Percentiles rank a stretch among this genome's conserved stretches.
These are phyloP conservation scores for Rhodotorula glutinis DNA, from an alignment of 1,284 basidiomycete genomes.

Conservation along the genomic window DNA sequence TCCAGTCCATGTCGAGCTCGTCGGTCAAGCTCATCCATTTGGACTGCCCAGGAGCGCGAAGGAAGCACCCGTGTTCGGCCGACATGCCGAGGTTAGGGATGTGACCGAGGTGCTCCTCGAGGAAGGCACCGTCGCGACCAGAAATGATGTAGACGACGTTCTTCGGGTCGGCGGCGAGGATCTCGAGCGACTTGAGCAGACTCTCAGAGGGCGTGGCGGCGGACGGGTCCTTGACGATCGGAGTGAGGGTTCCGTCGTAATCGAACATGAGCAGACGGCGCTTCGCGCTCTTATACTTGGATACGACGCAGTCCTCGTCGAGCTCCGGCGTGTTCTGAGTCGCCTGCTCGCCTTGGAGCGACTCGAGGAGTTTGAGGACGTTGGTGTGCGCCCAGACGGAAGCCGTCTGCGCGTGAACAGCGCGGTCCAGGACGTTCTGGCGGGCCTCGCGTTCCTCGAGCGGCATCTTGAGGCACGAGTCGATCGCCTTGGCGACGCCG, in stretches of 20 bases:
- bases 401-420: conserved; percentile 89
- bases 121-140: conserved; percentile 88
- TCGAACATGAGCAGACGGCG: conserved; percentile 93
- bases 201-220: conserved; percentile 77
- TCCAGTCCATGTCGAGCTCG: conserved; percentile 95
- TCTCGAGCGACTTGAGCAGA: conserved; percentile 70
- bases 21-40: conserved; percentile 87
- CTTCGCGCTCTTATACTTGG: conserved; percentile 66
- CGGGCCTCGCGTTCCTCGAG: conserved; percentile 69
- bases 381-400: conserved; percentile 94
- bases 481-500: conserved; percentile 90
- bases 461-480: conserved; percentile 79
- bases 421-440: conserved; percentile 75
- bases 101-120: conserved; percentile 87
- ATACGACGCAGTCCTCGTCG: conserved; percentile 61
- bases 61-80: conserved; percentile 94
- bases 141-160: conserved; percentile 98
- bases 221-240: conserved; percentile 90
- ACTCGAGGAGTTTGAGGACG: conserved; percentile 80
- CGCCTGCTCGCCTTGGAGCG: conserved; percentile 74
- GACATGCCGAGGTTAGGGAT: conserved; percentile 80
- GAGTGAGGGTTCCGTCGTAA: conserved; percentile 96
- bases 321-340: conserved; percentile 84
- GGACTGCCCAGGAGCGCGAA: conserved; percentile 65
- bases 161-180: conserved; percentile 70